Percentiles rank a stretch among this genome's conserved stretches.
phyloP scores from a whole-genome alignment of 257 asterid species.

The Solanum phureja region DNA sequence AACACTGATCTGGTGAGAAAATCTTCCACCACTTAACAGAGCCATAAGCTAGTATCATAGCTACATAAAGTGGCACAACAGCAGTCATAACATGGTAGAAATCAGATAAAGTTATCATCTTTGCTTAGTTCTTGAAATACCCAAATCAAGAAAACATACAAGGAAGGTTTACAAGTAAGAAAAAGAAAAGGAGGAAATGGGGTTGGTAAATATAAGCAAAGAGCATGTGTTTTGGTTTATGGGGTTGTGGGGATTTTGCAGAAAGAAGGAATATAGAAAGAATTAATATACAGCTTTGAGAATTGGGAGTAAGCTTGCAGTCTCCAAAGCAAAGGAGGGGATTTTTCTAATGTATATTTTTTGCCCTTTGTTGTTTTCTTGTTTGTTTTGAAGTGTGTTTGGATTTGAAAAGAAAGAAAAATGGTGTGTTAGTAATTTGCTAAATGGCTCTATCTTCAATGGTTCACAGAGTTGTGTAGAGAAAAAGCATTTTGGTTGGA shows the following conservation, averaged over 20 bases:
- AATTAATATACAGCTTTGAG: constrained; percentile 39
- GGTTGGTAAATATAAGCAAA: constrained; percentile 1
- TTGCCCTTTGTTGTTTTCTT: constrained; percentile 9
- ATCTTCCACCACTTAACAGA: constrained; percentile 95
- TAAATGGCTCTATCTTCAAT: background rate
- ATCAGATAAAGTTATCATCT: constrained; percentile 54
- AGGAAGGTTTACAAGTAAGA: background rate
- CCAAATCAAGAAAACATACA: constrained; percentile 15
- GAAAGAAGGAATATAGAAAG: constrained; percentile 11
- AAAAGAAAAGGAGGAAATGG: background rate
- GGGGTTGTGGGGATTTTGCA: constrained; percentile 9
- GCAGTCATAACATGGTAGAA: constrained; percentile 94
- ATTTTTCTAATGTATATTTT: constrained; percentile 11
- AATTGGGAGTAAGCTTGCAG: constrained; percentile 47
- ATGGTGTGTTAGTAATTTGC: constrained; percentile 1
- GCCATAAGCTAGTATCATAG: constrained; percentile 87
- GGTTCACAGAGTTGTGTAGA: constrained; percentile 6
- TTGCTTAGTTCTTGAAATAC: background rate
- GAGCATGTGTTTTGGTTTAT: constrained; percentile 31
- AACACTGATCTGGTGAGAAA: constrained; percentile 83
- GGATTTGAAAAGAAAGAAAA: constrained; percentile 9
- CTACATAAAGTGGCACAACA: constrained; percentile 82
- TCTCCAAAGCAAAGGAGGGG: constrained; percentile 37
- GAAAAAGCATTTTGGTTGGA: constrained; percentile 19
- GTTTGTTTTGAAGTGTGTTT: constrained; percentile 28